Percentiles rank a stretch among this genome's conserved stretches.
phyloP scores from a whole-genome alignment of 2,329 filamentous ascomycete genomes.

The Colletotrichum tamarilloi region DNA sequence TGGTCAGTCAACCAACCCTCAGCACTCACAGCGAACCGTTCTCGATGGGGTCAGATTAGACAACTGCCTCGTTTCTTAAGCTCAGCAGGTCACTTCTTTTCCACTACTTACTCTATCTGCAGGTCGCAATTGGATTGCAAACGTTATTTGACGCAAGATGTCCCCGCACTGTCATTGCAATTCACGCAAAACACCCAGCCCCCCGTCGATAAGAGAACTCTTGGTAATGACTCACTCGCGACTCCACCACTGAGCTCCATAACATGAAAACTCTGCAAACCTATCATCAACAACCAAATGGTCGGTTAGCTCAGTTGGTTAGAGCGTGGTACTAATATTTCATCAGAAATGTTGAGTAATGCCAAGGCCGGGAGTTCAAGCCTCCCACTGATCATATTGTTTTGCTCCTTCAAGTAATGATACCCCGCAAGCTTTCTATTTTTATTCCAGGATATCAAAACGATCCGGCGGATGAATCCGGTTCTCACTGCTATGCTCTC shows the following conservation, averaged over 20 bases:
- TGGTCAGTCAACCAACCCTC: too few species aligned
- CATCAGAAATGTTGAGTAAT: conserved; percentile 25
- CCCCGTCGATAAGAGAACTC: neutral
- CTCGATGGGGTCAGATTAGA: neutral
- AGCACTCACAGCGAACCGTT: too few species aligned
- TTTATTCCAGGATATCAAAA: too few species aligned
- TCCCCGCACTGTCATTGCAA: neutral
- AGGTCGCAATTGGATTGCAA: neutral
- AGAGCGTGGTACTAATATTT: conserved; percentile 36
- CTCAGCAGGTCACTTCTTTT: neutral
- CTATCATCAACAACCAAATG: neutral
- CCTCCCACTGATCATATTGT: conserved; percentile 31
- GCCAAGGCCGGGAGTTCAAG: conserved; percentile 36
- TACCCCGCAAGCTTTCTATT: neutral
- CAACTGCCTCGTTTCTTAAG: neutral
- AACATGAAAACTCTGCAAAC: rapidly evolving
- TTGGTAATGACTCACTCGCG: neutral
- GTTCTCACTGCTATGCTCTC: too few species aligned
- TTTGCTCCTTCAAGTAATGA: neutral
- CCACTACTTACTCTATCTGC: neutral
- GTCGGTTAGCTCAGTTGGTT: conserved; percentile 36
- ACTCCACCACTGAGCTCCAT: conserved; percentile 7
- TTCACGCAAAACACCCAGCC: neutral
- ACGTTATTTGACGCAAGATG: neutral
- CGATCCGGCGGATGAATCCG: too few species aligned